phyloP scores from a whole-genome alignment of 257 asterid species.

The Solanum chmielewskii region DNA sequence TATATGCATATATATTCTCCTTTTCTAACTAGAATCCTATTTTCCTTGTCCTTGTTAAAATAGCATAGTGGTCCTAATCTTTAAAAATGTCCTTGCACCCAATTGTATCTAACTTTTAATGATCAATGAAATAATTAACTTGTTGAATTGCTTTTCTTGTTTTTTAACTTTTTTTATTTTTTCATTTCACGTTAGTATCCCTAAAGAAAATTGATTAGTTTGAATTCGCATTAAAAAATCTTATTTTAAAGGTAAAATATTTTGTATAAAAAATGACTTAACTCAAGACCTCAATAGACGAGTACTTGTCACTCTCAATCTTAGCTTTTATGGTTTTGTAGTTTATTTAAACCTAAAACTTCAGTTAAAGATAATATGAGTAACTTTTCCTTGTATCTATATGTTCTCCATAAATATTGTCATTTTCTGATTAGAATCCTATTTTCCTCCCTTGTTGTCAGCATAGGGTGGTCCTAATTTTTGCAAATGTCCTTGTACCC shows the following conservation, averaged over 20 bases:
- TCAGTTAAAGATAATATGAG: neutral
- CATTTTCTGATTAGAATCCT: neutral
- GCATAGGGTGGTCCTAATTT: neutral
- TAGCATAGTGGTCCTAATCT: neutral
- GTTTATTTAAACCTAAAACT: neutral
- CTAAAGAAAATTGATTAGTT: no score
- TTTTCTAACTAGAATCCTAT: neutral
- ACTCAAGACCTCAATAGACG: accelerated
- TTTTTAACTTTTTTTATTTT: neutral
- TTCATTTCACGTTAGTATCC: neutral
- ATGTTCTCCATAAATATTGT: neutral
- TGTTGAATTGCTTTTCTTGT: neutral
- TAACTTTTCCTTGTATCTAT: neutral
- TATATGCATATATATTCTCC: neutral
- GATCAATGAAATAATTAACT: neutral
- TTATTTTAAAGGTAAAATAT: neutral
- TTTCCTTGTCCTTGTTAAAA: neutral
- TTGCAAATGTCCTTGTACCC: neutral
- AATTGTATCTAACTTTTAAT: neutral
- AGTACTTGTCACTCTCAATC: neutral
- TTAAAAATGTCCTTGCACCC: neutral
- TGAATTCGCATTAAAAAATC: no score
- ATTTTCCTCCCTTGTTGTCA: neutral
- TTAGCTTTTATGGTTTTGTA: neutral
- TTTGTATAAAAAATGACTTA: neutral